Base-by-base conservation (phyloP, 805 yeast species). In the Pichia californica region DNA sequence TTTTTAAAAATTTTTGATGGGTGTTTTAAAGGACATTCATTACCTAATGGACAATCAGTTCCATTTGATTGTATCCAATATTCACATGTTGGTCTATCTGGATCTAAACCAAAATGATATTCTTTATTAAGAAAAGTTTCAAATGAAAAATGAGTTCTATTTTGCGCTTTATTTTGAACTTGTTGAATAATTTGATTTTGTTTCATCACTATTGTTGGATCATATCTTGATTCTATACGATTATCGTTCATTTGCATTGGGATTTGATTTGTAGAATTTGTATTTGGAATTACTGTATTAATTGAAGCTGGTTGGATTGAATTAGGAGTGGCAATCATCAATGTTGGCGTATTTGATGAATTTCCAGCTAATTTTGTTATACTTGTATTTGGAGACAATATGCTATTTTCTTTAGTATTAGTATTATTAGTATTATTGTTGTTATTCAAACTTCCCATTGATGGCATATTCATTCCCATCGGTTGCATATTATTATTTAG, bases 11-110 rank as follows among this genome's bases (percentile, higher is more conserved):
- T 57, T 73, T 74, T 41, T 76, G 79, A 40, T 78, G 75, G 28
- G 64, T 91, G 98, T 57, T 88, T 85, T 65, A 86, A 81, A 18
- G 89, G 89, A 59, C 98, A 91, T 38, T 73, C 73, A n/a, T 73
- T 69, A 7, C 97, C 96, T 46, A 81, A 71, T 3, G 97, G 96
- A 63, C 98, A 91, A 14, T 79, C 71, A 21, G 36, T 26, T 6
- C 61, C 58, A 26, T 83, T 71, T 31, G 84, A 77, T 39, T 78
- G 81, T 50, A 71, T 69, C 67, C 70, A 83, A 55, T 69, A 81
- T 51, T 83, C 83, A 59, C 98, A 91, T 1, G 83, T 74, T 5
- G 97, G 96, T 46, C 97, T 70, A 55, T 83, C 91, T 2, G 96
- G 96, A 59, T 88, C 88, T 27, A 88, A 68, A 0, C 93, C 88